phyloP scores from a whole-genome alignment of 176 grass and related monocot species.

The Musa itinerans region DNA sequence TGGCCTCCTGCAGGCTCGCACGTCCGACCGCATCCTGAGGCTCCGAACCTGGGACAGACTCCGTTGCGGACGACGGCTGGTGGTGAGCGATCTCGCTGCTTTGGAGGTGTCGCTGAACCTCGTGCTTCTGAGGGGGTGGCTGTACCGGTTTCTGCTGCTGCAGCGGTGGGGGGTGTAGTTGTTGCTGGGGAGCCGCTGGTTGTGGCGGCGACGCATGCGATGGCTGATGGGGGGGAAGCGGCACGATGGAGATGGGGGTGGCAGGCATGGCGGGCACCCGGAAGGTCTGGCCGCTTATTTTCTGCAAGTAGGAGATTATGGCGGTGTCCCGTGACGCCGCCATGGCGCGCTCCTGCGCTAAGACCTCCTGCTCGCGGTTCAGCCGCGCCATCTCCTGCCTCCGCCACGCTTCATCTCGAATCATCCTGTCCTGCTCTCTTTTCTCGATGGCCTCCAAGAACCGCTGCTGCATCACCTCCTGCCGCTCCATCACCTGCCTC shows the following conservation, averaged over 20 bases:
- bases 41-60: constrained; percentile 25
- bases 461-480: constrained; percentile 57
- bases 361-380: constrained; percentile 52
- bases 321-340: constrained; percentile 60
- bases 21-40: constrained; percentile 13
- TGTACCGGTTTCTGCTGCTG: constrained; percentile 1
- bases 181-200: constrained; percentile 3
- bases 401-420: constrained; percentile 73
- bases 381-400: constrained; percentile 58
- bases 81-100: constrained; percentile 18
- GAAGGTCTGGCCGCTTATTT: constrained; percentile 43
- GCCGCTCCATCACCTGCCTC: constrained; percentile 62
- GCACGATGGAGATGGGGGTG: neutral
- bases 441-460: constrained; percentile 68
- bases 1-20: constrained; percentile 3
- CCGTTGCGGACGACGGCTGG: neutral
- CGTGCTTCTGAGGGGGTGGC: constrained; percentile 21
- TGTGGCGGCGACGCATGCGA: neutral
- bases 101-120: neutral
- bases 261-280: constrained; percentile 17
- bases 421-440: constrained; percentile 59
- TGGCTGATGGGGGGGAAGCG: constrained; percentile 11
- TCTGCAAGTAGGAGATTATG: constrained; percentile 68
- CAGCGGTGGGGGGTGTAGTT: constrained; percentile 4
- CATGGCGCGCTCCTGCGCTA: constrained; percentile 54